Base-by-base conservation (phyloP, 441 rosid genomes). In the Populus hybrid region DNA sequence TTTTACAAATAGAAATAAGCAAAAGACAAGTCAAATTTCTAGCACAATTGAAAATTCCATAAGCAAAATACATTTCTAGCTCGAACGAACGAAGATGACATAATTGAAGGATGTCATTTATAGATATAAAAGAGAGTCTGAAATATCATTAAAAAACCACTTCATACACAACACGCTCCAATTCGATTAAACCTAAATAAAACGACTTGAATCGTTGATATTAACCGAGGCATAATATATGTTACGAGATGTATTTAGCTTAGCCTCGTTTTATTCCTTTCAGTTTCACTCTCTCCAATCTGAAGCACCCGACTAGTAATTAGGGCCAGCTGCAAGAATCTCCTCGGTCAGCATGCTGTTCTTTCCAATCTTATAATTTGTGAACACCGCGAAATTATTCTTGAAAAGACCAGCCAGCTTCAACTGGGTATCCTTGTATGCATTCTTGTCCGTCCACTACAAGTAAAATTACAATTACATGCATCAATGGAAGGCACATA, bases 281-380 rank as follows among this genome's bases (percentile, higher is more conserved):
- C 42, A 36, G 21, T 16, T 6, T 2, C 19, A 12, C 28, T 24
- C 32, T 30, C 32, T 30, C 23, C 74, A 16, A 12, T 24, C 18
- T 35, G 19, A 64, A 67, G 9, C 68, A 35, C 8, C 32, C 8
- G 65, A 65, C 86, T 83, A 92, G 75, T 84, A 88, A 82, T 23
- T 80, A 7, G 97, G 95, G 79, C 97, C 91, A 72, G 94, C 97
- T 0, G 93, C 90, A 26, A 90, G 89, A 81, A 94, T 94, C 88
- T 92, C 93, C 78, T 88, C 92, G 0, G 91, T 86, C 72, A 94
- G 87, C 75, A 85, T 87, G 83, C 72, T 88, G 79, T 89, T 91
- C 73, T 88, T 83, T 36, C 98, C 98, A 34, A 94, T 92, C 88
- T 89, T 88, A 81, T 87, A 84, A 77, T 68, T 84, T 1, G 97